phyloP scores from a whole-genome alignment of 139 green algal species.

The Chlamydomonas incerta region DNA sequence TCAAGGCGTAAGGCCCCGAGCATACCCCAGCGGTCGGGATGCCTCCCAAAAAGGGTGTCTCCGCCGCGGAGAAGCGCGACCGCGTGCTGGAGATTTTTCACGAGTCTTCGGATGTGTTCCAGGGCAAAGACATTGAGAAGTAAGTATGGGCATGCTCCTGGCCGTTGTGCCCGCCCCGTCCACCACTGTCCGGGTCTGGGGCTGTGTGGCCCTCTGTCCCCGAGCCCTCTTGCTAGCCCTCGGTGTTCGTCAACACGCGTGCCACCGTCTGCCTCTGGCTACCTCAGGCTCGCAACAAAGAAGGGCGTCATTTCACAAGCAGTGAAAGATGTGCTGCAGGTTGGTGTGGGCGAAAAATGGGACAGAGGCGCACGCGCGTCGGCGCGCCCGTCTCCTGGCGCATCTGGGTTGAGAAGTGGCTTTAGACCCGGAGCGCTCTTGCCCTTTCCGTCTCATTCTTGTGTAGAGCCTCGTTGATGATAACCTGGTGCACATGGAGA shows the following conservation, averaged over 20 bases:
- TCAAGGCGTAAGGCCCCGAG: no score
- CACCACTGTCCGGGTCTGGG: no score
- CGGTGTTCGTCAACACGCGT: no score
- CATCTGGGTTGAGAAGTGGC: no score
- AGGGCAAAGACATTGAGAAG: conserved; percentile 89
- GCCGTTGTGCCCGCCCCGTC: no score
- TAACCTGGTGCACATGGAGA: conserved; percentile 83
- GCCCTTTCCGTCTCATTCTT: no score
- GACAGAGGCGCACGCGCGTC: no score
- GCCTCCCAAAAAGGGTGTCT: conserved; percentile 70
- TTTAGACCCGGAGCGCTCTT: no score
- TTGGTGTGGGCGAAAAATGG: not conserved
- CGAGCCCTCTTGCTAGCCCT: no score
- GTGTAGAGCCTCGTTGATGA: conserved; percentile 78
- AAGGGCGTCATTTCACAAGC: conserved; percentile 80
- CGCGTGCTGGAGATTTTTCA: conserved; percentile 82
- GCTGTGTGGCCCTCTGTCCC: no score
- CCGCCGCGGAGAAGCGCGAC: conserved; percentile 79
- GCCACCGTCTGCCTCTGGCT: no score
- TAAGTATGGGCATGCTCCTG: not conserved
- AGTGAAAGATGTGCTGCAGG: conserved; percentile 84
- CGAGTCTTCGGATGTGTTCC: conserved; percentile 79
- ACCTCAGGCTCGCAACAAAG: conserved; percentile 63
- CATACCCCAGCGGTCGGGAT: not conserved
- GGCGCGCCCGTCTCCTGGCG: no score